These are phyloP conservation scores for Trichosanthes truncata DNA, from an alignment of 306 rosid genomes.

Conservation along the genomic window DNA sequence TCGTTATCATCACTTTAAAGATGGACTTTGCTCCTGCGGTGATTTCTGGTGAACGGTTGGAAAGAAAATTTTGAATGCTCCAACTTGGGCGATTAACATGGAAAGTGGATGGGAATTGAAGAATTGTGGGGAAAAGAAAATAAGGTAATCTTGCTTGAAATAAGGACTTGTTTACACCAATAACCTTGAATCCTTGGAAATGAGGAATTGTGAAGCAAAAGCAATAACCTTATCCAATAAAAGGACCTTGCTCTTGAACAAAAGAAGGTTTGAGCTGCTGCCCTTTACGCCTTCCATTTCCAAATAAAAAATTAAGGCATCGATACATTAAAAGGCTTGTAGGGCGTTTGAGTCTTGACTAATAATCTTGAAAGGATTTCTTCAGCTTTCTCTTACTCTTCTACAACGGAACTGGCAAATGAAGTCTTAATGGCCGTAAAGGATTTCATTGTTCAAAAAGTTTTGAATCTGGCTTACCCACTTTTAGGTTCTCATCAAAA, in stretches of 20 bases:
- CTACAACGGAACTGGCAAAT: not conserved
- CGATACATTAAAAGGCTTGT: not conserved
- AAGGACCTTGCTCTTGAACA: not conserved
- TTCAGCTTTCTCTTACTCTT: not conserved
- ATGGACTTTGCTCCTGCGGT: not conserved
- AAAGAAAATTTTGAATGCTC: not conserved
- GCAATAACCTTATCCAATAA: not conserved
- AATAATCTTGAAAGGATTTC: not conserved
- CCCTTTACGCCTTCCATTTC: not conserved
- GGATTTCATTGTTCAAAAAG: not conserved
- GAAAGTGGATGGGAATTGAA: not conserved
- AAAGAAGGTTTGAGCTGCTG: not conserved
- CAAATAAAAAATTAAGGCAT: not conserved
- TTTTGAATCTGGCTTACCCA: no score
- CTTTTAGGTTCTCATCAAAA: no score
- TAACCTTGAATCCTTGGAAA: not conserved
- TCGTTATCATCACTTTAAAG: slow-evolving; percentile 59
- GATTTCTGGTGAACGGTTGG: not conserved
- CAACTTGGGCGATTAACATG: not conserved
- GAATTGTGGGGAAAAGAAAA: not conserved
- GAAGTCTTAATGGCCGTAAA: not conserved
- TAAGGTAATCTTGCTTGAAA: not conserved
- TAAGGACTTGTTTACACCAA: not conserved
- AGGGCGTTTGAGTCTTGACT: not conserved
- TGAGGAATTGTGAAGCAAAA: not conserved